phyloP scores from a whole-genome alignment of 352 stramenopile species.

The Phytophthora hibernalis region DNA sequence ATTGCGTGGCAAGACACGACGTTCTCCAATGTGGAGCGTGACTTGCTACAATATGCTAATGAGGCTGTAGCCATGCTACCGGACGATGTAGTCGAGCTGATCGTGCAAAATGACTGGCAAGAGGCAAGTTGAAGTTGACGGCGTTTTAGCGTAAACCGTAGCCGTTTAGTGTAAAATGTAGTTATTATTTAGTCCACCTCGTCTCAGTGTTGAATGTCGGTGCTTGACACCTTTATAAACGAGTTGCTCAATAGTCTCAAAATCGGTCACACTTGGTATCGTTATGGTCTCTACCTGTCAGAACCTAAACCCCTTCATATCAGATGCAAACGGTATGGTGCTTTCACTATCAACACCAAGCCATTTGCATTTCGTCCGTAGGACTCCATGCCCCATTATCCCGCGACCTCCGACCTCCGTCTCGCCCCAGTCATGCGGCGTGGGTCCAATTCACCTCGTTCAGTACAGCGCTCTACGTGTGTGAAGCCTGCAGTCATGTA shows the following conservation, averaged over 20 bases:
- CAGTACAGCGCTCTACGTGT: conserved; percentile 8
- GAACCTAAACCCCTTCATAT: conserved; percentile 1
- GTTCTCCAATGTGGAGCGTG: conserved; percentile 38
- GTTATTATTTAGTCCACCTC: conserved; percentile 25
- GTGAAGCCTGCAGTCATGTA: conserved; percentile 32
- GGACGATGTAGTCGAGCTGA: conserved; percentile 12
- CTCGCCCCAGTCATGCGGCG: conserved; percentile 16
- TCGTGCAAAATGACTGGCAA: conserved; percentile 25
- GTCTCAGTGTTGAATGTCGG: background rate
- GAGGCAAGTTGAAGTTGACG: conserved; percentile 30
- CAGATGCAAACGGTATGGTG: conserved; percentile 14
- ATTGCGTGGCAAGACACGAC: conserved; percentile 44
- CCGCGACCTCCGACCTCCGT: conserved; percentile 2
- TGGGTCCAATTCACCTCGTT: conserved; percentile 5
- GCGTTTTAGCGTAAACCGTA: conserved; percentile 11
- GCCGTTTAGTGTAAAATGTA: conserved; percentile 19
- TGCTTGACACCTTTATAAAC: background rate
- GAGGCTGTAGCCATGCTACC: conserved; percentile 40
- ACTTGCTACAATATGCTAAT: conserved; percentile 42
- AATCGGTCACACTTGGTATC: too few relatives aligned
- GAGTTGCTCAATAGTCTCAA: too few relatives aligned
- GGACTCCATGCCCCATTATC: conserved; percentile 8
- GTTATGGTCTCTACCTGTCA: too few relatives aligned
- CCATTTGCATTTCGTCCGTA: background rate
- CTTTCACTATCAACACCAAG: conserved; percentile 3